Conservation (phyloP, 257 asterid genomes). For the Paraleonurus japonicus region DNA sequence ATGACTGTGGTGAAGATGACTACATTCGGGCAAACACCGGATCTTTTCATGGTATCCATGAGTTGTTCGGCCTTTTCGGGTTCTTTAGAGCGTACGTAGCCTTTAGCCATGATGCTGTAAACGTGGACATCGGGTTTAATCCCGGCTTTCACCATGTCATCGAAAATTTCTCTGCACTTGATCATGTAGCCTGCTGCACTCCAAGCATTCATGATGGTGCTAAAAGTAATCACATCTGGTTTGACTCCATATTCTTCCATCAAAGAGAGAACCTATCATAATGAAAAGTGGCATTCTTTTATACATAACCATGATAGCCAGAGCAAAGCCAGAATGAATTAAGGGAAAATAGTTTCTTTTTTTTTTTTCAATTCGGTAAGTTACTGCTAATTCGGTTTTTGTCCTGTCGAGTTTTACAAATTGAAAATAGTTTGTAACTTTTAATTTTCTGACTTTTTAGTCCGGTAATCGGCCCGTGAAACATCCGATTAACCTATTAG, state of each 20-base stretch:
- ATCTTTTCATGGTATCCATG: conserved; percentile 39
- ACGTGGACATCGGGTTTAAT: conserved; percentile 57
- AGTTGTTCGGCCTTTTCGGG: conserved; percentile 75
- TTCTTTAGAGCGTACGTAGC: conserved; percentile 53
- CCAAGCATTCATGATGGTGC: conserved; percentile 80
- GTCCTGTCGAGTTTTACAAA: no score
- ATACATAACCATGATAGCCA: neutral
- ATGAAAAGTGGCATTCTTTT: neutral
- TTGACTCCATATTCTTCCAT: conserved; percentile 61
- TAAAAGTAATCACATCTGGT: conserved; percentile 66
- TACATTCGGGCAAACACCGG: conserved; percentile 48
- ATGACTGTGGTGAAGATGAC: conserved; percentile 65
- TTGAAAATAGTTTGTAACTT: no score
- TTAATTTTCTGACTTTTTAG: no score
- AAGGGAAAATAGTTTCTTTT: no score
- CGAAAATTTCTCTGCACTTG: conserved; percentile 62
- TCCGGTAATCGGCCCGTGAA: no score
- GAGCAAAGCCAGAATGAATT: neutral
- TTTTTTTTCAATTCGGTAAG: no score
- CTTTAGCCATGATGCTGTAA: conserved; percentile 69
- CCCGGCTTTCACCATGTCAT: conserved; percentile 61
- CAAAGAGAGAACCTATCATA: conserved; percentile 48
- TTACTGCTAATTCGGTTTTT: no score
- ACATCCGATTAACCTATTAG: no score
- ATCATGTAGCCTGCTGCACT: conserved; percentile 62